Evolutionary conservation across 2,329 filamentous ascomycete genomes (phyloP), one percentile per base, ranked within the genome.

Genomic region (Fusarium napiforme): DNA sequence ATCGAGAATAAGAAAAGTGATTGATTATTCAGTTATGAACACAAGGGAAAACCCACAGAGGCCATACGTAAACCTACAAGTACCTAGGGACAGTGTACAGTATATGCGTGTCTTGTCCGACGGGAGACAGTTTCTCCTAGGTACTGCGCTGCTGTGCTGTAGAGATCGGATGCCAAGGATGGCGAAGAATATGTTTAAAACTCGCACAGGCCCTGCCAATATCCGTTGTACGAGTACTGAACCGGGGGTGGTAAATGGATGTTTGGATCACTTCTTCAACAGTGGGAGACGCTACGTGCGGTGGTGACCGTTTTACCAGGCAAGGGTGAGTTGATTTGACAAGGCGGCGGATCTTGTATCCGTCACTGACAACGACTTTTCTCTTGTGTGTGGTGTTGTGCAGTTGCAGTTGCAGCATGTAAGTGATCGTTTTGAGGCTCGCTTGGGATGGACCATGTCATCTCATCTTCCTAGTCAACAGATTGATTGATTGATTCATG

Each of bases 91-190:
- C 18, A 26, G 49, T 21, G 2, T 9, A 49, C 21, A 32, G 15
- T 36, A 26, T 52, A 26, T 52, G 49, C n/a, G 36, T 55, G 50
- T 42, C 50, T 34, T 57, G 59, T 66, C 34, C 57, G 56, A 69
- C 63, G 59, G 64, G 53, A 49, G 56, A 52, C 57, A 39, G 45
- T 58, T 50, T 64, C 58, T 56, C 34, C 55, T 43, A 30, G 50
- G 34, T 36, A 26, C 49, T 26, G 30, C 19, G 18, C n/a, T 52
- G 19, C 45, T 47, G 47, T 23, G 30, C 49, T 52, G 49, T n/a
- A 40, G 50, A 55, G 75, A 78, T 79, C 71, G 64, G 77, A 78
- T 76, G 78, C 78, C 75, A 78, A 79, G 77, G 47, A 49, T 56
- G 32, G 32, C n/a, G 45, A 70, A 47, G 45, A 42, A 47, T 64